Evolutionary conservation across 306 rosid genomes (phyloP).

Genomic region (Malus sylvestris): DNA sequence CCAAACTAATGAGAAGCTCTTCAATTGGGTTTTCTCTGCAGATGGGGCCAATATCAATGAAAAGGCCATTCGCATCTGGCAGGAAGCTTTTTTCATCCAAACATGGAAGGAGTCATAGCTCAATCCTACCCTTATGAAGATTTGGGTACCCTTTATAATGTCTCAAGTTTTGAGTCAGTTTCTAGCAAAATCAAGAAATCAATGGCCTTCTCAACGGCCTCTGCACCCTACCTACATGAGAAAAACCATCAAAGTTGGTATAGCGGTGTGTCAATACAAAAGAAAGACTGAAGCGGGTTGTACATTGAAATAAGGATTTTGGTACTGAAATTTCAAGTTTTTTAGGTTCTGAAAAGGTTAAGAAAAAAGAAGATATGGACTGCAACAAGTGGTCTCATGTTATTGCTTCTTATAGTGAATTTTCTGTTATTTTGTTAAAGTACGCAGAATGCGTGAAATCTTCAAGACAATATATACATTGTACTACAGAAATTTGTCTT

Average conservation of each 20-base stretch:
- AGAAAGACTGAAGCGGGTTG: background rate
- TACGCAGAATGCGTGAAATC: background rate
- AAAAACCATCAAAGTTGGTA: background rate
- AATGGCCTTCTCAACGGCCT: background rate
- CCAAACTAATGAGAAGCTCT: constrained; percentile 25
- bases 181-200: background rate
- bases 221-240: background rate
- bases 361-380: background rate
- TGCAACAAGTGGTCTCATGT: background rate
- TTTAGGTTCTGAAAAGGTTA: background rate
- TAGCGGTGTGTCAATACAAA: background rate
- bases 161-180: background rate
- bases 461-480: background rate
- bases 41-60: constrained; percentile 38
- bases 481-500: background rate
- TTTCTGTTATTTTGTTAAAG: background rate
- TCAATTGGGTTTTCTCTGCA: constrained; percentile 36
- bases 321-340: background rate
- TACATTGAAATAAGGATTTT: background rate
- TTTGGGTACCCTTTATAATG: background rate
- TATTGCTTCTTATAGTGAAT: background rate
- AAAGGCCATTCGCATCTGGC: constrained; percentile 32
- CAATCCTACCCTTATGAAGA: constrained; percentile 32
- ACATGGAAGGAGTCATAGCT: constrained; percentile 48
- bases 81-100: constrained; percentile 21